A percentile compares a stretch with the other conserved stretches of the same genome.
Conservation (phyloP, 2,329 filamentous ascomycete species). For the Curvularia eragrostidis region DNA sequence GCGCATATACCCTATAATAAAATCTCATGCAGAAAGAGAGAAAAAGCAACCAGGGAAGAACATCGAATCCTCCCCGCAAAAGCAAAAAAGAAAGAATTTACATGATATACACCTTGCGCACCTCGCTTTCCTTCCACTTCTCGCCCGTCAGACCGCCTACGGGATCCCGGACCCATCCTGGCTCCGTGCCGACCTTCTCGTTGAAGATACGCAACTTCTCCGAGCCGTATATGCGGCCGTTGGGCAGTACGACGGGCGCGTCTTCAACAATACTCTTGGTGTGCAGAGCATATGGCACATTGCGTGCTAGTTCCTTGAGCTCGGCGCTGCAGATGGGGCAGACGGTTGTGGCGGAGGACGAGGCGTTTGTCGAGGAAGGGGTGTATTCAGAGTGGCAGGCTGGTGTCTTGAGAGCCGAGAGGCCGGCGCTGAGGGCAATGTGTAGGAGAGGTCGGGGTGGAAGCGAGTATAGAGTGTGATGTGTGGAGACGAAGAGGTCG, state of each 20-base stretch:
- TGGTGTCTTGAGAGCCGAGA: constrained; percentile 95
- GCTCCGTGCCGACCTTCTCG: constrained; percentile 74
- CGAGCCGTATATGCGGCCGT: constrained; percentile 82
- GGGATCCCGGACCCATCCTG: constrained; percentile 76
- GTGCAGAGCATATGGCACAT: constrained; percentile 93
- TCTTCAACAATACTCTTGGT: constrained; percentile 91
- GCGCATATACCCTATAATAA: background rate
- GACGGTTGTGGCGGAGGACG: constrained; percentile 71
- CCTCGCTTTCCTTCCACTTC: constrained; percentile 57
- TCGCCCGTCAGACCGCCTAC: constrained; percentile 65
- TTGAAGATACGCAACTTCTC: constrained; percentile 77
- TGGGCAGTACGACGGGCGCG: constrained; percentile 86
- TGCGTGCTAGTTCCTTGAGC: constrained; percentile 86
- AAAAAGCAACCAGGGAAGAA: background rate
- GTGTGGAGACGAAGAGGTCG: constrained; percentile 80
- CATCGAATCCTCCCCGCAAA: background rate
- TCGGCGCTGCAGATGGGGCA: constrained; percentile 97
- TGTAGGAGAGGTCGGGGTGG: constrained; percentile 85
- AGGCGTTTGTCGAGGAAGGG: constrained; percentile 60
- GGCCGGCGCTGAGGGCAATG: constrained; percentile 85
- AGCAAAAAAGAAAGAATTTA: constrained; percentile 47
- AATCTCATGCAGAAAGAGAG: background rate
- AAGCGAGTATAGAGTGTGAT: constrained; percentile 84
- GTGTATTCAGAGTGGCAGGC: constrained; percentile 78
- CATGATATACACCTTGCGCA: constrained; percentile 92